Base-by-base conservation (phyloP, 2,329 filamentous ascomycete genomes). In the Cladosporium sp. region DNA sequence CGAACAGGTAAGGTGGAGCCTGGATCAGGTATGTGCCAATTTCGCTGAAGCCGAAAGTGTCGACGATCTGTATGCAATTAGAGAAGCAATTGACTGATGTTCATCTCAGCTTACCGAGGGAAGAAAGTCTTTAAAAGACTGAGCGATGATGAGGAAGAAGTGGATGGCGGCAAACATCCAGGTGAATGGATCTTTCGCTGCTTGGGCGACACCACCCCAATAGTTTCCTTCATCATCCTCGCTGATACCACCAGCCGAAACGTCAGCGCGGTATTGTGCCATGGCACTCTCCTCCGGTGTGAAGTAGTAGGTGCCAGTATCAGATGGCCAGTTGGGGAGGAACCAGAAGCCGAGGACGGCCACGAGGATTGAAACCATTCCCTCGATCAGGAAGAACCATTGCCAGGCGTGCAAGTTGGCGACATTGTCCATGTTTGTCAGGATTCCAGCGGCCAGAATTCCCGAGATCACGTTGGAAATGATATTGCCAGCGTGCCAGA, bases 31-130 rank as follows among this genome's bases (percentile, higher is more conserved):
- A 72, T 1, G 71, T 73, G 24, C 72, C 75, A 3, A 88, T 72
- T 9, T 85, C 80, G 17, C 77, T 74, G 70, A 79, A 95, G 69
- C 95, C 83, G 12, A 95, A 59, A 0, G 83, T 77, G 58, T 86
- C 81, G 2, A 89, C 70, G 50, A 47, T 47, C 40, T 43, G 20
- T n/a, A 19, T 3, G 9, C 6, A 27, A 22, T 43, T 15, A 43
- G 40, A 27, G 5, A 9, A 27, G 22, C 4, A 27, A 9, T 27
- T 9, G 22, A 5, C 7, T 22, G 6, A 40, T 12, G 18, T 13
- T 5, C 4, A 42, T 19, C n/a, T 24, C 7, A 4, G 34, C 41
- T 38, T 42, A 50, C 43, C 1, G 50, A 53, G 11, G 51, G 51
- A 9, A 54, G 29, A 18, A 54, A 56, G n/a, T 56, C 54, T 39